Evolutionary conservation across 805 yeast species (phyloP), one percentile per base, ranked within the genome.

Genomic region (Pichia scutulata): DNA sequence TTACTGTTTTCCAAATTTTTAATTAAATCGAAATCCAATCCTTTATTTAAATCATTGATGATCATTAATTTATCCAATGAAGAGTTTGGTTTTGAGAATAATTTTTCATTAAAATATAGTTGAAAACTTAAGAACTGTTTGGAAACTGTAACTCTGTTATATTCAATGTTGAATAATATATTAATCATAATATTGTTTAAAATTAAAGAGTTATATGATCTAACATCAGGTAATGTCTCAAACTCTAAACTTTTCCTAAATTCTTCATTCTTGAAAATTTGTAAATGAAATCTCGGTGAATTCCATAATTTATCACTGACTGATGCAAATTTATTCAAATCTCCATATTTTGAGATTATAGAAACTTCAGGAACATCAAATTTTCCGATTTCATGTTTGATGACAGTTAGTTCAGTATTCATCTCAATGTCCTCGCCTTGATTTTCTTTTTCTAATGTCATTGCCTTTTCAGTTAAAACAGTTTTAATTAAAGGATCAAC

Each of bases 81-180:
- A 4, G 84, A 77, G 37, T 95, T 95, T 1, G 93, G 79, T 41
- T 77, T 76, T 1, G 88, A 78, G 66, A 86, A 86, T n/a, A 74
- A 60, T 39, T 77, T 77, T 12, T 79, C 73, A 54, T 78, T 75
- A 71, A 89, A 89, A 60, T 81, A 90, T 48, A 78, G 65, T 60
- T 85, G 89, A 49, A 93, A 68, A 7, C 83, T 78, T 28, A 88
- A 75, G 42, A 93, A 76, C 65, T 89, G 97, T 55, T 86, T 81
- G 0, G 96, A 82, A 10, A 88, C 95, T 55, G 87, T 93, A 43
- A 79, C 80, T 61, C 96, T 83, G 69, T 93, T 93, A 73, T 88
- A 93, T 56, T 90, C 95, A 70, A 92, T 70, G 57, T 84, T 81
- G 53, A 84, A 81, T 48, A 90, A 77, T 30, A 86, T 69, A 66